Conservation (phyloP, 108 stramenopile genomes). For the Nitzschia inconspicua region DNA sequence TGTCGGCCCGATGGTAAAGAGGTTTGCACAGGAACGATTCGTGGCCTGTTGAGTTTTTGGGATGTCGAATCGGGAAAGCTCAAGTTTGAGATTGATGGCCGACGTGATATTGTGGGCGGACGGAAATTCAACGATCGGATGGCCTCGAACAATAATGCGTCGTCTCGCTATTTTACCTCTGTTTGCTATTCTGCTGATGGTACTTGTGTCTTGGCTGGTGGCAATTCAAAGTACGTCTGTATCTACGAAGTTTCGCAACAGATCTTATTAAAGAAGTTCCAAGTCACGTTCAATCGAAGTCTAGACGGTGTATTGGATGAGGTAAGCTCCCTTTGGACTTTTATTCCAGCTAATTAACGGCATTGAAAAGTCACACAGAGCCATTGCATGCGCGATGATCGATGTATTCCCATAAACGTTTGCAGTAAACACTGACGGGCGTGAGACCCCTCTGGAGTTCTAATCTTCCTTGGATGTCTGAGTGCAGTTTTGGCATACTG, state of each 20-base stretch:
- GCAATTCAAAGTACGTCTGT: slow-evolving; percentile 97
- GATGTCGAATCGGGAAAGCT: slow-evolving; percentile 82
- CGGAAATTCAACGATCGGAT: slow-evolving; percentile 85
- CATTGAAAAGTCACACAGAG: no score
- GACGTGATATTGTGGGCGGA: slow-evolving; percentile 87
- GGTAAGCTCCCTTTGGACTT: slow-evolving; percentile 38
- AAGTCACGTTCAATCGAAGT: slow-evolving; percentile 95
- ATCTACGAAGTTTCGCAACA: slow-evolving; percentile 93
- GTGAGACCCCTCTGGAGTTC: slow-evolving; percentile 40
- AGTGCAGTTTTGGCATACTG: slow-evolving; percentile 15
- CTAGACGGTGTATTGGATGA: slow-evolving; percentile 88
- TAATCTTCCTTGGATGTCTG: slow-evolving; percentile 72
- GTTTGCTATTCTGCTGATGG: slow-evolving; percentile 98
- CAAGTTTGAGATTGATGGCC: slow-evolving; percentile 85
- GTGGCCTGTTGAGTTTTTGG: slow-evolving; percentile 93
- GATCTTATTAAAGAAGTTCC: slow-evolving; percentile 97
- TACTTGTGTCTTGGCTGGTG: slow-evolving; percentile 92
- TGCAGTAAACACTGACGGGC: slow-evolving; percentile 53
- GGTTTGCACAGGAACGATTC: slow-evolving; percentile 89
- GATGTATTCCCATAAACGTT: slow-evolving; percentile 77
- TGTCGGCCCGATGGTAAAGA: slow-evolving; percentile 96
- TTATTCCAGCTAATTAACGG: no score
- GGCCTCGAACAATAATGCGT: slow-evolving; percentile 86
- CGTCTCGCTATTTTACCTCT: slow-evolving; percentile 92
- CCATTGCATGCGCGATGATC: slow-evolving; percentile 52